phyloP scores from a whole-genome alignment of 2,329 filamentous ascomycete species.

The Eurotiales sp. region DNA sequence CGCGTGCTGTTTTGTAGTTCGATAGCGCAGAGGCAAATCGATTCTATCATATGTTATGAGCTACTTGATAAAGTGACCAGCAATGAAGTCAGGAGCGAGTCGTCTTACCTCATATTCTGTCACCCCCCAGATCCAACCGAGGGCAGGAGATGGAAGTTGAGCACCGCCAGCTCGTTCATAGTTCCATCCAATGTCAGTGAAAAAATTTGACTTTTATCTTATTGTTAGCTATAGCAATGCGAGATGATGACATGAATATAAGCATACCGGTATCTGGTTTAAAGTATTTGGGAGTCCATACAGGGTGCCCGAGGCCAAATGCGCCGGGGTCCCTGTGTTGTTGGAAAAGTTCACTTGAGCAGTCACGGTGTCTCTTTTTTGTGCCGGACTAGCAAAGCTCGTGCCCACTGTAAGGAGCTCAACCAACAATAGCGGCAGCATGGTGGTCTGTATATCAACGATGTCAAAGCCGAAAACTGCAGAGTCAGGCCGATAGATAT shows the following conservation, averaged over 20 bases:
- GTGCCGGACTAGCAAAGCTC: background rate
- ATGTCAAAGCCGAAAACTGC: too few species aligned
- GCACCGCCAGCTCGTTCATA: slow-evolving; percentile 41
- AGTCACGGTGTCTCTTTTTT: slow-evolving; percentile 9
- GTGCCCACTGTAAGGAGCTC: background rate
- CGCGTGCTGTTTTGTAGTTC: slow-evolving; percentile 44
- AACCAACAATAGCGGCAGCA: background rate
- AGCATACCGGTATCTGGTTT: slow-evolving; percentile 4
- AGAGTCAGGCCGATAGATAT: too few species aligned
- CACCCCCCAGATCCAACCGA: slow-evolving; percentile 40
- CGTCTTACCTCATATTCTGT: slow-evolving; percentile 34
- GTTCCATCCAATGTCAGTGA: slow-evolving; percentile 39
- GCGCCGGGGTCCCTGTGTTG: slow-evolving; percentile 2
- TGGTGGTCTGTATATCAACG: too few species aligned
- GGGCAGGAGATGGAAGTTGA: slow-evolving; percentile 30
- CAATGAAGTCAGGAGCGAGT: slow-evolving; percentile 19
- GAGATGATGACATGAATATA: background rate
- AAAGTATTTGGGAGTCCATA: slow-evolving; percentile 12
- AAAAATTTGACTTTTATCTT: slow-evolving; percentile 16
- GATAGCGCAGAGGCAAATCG: slow-evolving; percentile 35
- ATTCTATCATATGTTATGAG: background rate
- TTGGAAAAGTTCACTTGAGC: slow-evolving; percentile 7
- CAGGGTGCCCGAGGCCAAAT: slow-evolving; percentile 7
- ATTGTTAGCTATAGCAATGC: background rate
- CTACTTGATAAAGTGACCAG: background rate